Evolutionary conservation across 2,329 filamentous ascomycete species (phyloP).

Genomic region (Aquanectria penicillioides): DNA sequence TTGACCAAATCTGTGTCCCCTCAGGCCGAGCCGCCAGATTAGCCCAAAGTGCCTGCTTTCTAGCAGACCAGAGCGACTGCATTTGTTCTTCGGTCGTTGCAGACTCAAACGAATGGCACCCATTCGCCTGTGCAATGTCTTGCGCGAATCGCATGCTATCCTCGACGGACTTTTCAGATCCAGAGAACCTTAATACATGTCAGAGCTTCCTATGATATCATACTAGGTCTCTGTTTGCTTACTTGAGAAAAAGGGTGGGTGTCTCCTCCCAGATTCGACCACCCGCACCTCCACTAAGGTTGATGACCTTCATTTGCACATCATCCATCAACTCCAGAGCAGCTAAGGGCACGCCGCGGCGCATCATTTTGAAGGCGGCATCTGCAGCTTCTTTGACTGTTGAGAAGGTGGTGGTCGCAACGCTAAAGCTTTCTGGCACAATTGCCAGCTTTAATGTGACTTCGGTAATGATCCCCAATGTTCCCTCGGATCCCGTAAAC

Average conservation of each 20-base stretch:
- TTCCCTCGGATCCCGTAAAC: slow-evolving; percentile 86
- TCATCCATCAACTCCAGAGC: slow-evolving; percentile 85
- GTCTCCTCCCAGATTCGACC: slow-evolving; percentile 71
- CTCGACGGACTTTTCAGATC: slow-evolving; percentile 39
- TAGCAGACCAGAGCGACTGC: slow-evolving; percentile 71
- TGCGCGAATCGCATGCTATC: background rate
- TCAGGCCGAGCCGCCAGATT: slow-evolving; percentile 72
- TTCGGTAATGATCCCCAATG: slow-evolving; percentile 81
- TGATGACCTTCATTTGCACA: slow-evolving; percentile 73
- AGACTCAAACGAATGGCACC: background rate
- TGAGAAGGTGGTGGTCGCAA: slow-evolving; percentile 67
- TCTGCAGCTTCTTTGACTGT: slow-evolving; percentile 71
- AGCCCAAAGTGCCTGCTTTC: slow-evolving; percentile 80
- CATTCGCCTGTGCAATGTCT: background rate
- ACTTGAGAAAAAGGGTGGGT: slow-evolving; percentile 79
- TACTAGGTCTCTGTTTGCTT: no score
- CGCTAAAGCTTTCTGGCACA: slow-evolving; percentile 73
- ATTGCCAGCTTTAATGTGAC: slow-evolving; percentile 80
- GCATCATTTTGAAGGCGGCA: slow-evolving; percentile 77
- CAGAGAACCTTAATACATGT: no score
- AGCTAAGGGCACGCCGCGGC: slow-evolving; percentile 77
- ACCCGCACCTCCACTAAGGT: slow-evolving; percentile 56
- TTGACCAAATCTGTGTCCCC: slow-evolving; percentile 77
- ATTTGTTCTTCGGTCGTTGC: slow-evolving; percentile 11
- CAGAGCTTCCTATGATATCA: no score